Evolutionary conservation across 352 stramenopile species (phyloP), one percentile per base, ranked within the genome.

Genomic region (Phytophthora nicotianae): DNA sequence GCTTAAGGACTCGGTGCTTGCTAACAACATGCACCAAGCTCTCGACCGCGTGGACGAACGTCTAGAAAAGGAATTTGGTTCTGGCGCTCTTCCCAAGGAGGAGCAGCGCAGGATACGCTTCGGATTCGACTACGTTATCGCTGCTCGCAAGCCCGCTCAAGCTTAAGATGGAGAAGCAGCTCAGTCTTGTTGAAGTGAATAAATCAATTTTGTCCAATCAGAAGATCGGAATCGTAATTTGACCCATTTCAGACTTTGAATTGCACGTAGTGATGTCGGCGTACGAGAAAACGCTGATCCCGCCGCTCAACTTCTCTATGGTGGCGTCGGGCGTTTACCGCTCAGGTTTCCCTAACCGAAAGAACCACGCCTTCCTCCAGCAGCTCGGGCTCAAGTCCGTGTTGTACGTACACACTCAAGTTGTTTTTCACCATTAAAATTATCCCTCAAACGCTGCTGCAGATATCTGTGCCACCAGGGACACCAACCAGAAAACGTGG

Each of bases 41-140:
- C 63, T 97, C 20, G 79, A 94, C 63, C 72, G 81, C 37, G 65
- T 97, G 54, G 81, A 79, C 26, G 33, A 63, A 46, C 61, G 68
- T 35, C 55, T 79, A 0, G 58, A 70, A 50, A 35, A 58, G 2
- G 58, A 62, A 19, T 74, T 82, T 19, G 63, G 57, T 0, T 51
- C 60, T 21, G 64, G 49, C 21, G 68, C 67, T 32, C 57, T 83
- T 32, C 49, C 60, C 40, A 68, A 72, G 47, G 48, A 65, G 0
- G 48, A 77, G n/a, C 70, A 72, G 20, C 65, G 62, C 23, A 70
- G 50, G 53, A 72, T 77, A 72, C 63, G 67, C 35, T 88, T 97
- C 37, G 92, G 92, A 43, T 97, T 96, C 71, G 90, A 98, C 70
- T 98, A 97, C 68, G 88, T 98, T 5, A 69, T 97, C 32, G 76